Evolutionary conservation across 1,139 yeast species (phyloP).

Genomic region (Taphrina wiesneri): DNA sequence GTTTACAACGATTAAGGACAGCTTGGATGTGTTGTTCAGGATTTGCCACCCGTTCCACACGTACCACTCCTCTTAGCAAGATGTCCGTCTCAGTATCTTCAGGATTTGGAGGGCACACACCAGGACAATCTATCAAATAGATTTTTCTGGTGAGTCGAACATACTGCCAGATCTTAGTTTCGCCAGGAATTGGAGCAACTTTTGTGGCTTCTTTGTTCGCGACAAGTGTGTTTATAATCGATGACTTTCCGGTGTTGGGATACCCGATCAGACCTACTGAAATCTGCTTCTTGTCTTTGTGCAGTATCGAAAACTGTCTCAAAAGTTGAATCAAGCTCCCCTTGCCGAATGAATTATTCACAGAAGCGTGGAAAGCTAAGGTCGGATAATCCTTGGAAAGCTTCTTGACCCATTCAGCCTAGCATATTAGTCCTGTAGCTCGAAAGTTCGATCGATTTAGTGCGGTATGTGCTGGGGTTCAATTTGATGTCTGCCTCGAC

Average conservation of each 20-base stretch:
- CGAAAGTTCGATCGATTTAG: not conserved
- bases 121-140: conserved; percentile 95
- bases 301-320: conserved; percentile 88
- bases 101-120: conserved; percentile 93
- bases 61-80: conserved; percentile 91
- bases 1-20: conserved; percentile 77
- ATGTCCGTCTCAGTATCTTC: conserved; percentile 93
- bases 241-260: conserved; percentile 96
- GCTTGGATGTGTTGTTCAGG: conserved; percentile 97
- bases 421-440: conserved; percentile 36
- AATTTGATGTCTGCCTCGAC: conserved; percentile 46
- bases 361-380: conserved; percentile 95
- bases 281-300: conserved; percentile 90
- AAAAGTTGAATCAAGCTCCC: conserved; percentile 91
- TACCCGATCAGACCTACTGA: conserved; percentile 97
- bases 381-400: conserved; percentile 91
- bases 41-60: conserved; percentile 92
- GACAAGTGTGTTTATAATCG: conserved; percentile 89
- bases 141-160: conserved; percentile 94
- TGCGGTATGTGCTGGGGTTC: not conserved
- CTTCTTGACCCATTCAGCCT: conserved; percentile 99
- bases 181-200: conserved; percentile 99
- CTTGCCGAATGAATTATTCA: conserved; percentile 95
- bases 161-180: conserved; percentile 98
- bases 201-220: conserved; percentile 86